Evolutionary conservation across 1,284 basidiomycete genomes (phyloP), one percentile per base, ranked within the genome.

Genomic region (Rhodotorula sp.): DNA sequence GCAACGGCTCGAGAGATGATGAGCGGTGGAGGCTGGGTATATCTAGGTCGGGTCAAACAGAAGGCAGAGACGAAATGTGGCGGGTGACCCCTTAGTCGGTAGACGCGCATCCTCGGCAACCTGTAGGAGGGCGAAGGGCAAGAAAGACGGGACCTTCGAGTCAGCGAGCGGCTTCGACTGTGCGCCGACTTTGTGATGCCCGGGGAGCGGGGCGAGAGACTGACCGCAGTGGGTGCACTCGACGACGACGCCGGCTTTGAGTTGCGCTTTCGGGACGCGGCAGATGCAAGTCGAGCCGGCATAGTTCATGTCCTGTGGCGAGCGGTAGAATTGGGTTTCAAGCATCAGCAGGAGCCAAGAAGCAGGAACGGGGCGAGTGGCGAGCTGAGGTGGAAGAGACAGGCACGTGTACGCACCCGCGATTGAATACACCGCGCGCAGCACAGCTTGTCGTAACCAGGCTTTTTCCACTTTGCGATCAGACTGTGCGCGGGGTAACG

Each of bases 211-310:
- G 29, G 29, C 29, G 29, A 15, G 51, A 18, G 26, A 70, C 72
- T 48, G 31, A 74, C 77, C 77, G 61, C 73, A 77, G 68, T 77
- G 74, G 16, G 75, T 73, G 71, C 79, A 79, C 65, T 79, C 78
- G 64, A 99, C 96, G n/a, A 98, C 85, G 5, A 92, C 93, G 8
- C 94, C 96, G 67, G 88, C 85, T 70, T 93, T 91, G 39, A 99
- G 86, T 79, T 93, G 90, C 5, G 92, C 90, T 81, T 97, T 98
- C 4, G 97, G 97, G 62, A 99, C 95, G 76, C 97, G 88, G 81
- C 97, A 99, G 71, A 99, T 91, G 82, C 97, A 99, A 46, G 97
- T 97, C n/a, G 94, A 97, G 12, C 97, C 97, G 84, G 96, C 91
- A 80, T 98, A 97, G 84, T 98, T 99, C 94, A 97, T 98, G 81